These are phyloP conservation scores for Mortierella hygrophila DNA, from an alignment of 192 early-diverging fungal species.

Conservation along the genomic window DNA sequence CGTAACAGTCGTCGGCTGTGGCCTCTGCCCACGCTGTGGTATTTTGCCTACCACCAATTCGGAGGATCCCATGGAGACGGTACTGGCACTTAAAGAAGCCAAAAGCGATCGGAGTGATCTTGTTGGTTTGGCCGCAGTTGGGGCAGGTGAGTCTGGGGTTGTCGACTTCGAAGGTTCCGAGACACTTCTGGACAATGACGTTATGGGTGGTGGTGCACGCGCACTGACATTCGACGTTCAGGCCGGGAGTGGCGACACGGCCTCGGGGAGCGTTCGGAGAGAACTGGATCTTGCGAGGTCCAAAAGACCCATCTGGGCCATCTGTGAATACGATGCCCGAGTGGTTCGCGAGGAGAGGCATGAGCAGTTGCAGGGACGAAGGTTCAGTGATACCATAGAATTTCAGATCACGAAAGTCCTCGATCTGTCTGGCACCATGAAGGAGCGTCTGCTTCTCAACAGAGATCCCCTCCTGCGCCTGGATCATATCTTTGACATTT, in stretches of 20 bases:
- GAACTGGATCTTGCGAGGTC: neutral
- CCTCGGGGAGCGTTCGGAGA: neutral
- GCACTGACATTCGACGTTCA: slow-evolving; percentile 13
- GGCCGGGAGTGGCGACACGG: neutral
- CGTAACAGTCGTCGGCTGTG: neutral
- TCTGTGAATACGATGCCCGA: too few relatives aligned
- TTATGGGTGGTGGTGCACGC: neutral
- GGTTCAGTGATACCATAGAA: too few relatives aligned
- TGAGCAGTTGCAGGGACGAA: too few relatives aligned
- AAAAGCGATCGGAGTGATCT: neutral
- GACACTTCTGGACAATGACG: neutral
- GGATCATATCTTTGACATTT: too few relatives aligned
- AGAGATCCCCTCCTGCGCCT: too few relatives aligned
- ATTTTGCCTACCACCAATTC: neutral
- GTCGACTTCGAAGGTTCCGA: too few relatives aligned
- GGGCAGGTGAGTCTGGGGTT: neutral
- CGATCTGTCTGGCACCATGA: too few relatives aligned
- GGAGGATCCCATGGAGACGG: slow-evolving; percentile 1
- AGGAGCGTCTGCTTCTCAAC: too few relatives aligned
- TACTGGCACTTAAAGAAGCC: slow-evolving; percentile 13
- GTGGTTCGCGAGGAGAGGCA: too few relatives aligned
- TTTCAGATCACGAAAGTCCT: too few relatives aligned
- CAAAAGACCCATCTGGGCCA: too few relatives aligned
- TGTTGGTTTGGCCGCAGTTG: neutral
- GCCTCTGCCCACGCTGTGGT: neutral